Percentiles rank a stretch among this genome's conserved stretches.
Conservation (phyloP, 2,329 filamentous ascomycete species). For the Pyrenochaeta sp. region DNA sequence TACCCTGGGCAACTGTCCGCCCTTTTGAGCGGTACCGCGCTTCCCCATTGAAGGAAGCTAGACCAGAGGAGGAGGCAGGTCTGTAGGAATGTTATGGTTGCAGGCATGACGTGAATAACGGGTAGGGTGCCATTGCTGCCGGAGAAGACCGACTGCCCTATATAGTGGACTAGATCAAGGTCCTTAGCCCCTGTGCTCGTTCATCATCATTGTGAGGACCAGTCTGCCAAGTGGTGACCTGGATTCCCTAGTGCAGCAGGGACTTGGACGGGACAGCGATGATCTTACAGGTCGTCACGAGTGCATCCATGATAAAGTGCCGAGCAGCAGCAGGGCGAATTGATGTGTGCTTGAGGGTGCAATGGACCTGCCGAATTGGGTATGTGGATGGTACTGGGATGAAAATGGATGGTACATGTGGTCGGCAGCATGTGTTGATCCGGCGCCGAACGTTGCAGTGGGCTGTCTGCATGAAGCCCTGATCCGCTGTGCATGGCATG, state of each 20-base stretch:
- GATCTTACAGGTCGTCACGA: constrained; percentile 45
- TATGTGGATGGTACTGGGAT: constrained; percentile 3
- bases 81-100: constrained; percentile 33
- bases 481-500: constrained; percentile 17
- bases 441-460: constrained; percentile 10
- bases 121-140: constrained; percentile 29
- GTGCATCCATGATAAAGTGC: constrained; percentile 32
- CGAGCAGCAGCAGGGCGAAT: constrained; percentile 16
- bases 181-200: constrained; percentile 38
- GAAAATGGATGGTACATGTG: constrained; percentile 8
- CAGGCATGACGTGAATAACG: constrained; percentile 29
- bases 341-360: constrained; percentile 16
- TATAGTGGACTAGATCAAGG: constrained; percentile 39
- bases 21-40: constrained; percentile 29
- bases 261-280: constrained; percentile 21
- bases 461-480: constrained; percentile 10
- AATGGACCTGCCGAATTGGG: constrained; percentile 19
- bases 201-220: constrained; percentile 10
- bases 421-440: constrained; percentile 8
- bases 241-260: constrained; percentile 17
- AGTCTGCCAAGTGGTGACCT: constrained; percentile 15
- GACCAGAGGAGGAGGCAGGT: constrained; percentile 31
- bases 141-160: constrained; percentile 38
- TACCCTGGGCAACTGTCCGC: constrained; percentile 70
- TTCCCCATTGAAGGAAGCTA: constrained; percentile 27